Conservation (phyloP, 2,329 filamentous ascomycete species). For the Myriosclerotinia curreyana region DNA sequence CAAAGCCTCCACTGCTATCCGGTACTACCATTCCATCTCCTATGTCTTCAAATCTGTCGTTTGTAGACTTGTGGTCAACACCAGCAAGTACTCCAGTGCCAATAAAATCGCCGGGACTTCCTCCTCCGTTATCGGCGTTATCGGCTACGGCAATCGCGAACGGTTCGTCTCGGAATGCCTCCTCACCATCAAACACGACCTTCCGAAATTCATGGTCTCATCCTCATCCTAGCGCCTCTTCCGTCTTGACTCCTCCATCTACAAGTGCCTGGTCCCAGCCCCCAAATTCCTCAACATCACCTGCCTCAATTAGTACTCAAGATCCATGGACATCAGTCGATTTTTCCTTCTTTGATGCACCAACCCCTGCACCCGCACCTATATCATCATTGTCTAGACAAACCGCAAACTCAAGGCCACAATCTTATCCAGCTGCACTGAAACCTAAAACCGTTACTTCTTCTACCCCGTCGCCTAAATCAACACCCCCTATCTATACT, state of each 20-base stretch:
- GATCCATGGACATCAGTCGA: conserved; percentile 41
- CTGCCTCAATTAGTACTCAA: conserved; percentile 13
- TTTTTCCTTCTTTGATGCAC: conserved; percentile 41
- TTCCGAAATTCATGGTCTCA: conserved; percentile 11
- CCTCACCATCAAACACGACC: neutral
- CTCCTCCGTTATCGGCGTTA: neutral
- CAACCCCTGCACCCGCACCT: neutral
- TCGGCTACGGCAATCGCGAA: neutral
- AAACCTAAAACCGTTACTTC: conserved; percentile 20
- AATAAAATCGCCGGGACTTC: neutral
- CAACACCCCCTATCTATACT: conserved; percentile 15
- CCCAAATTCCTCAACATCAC: neutral
- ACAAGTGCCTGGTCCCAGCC: neutral
- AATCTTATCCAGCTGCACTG: conserved; percentile 16
- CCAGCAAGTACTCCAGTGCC: neutral
- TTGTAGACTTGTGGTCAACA: neutral
- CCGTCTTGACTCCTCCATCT: neutral
- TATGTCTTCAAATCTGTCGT: neutral
- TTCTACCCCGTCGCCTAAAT: conserved; percentile 2
- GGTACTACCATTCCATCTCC: neutral
- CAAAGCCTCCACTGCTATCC: neutral
- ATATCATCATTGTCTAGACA: neutral
- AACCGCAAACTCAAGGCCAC: conserved; percentile 9
- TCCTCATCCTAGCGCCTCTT: neutral
- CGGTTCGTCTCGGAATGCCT: neutral